Conservation (phyloP, 257 asterid genomes). For the Salvia rosmarinus region DNA sequence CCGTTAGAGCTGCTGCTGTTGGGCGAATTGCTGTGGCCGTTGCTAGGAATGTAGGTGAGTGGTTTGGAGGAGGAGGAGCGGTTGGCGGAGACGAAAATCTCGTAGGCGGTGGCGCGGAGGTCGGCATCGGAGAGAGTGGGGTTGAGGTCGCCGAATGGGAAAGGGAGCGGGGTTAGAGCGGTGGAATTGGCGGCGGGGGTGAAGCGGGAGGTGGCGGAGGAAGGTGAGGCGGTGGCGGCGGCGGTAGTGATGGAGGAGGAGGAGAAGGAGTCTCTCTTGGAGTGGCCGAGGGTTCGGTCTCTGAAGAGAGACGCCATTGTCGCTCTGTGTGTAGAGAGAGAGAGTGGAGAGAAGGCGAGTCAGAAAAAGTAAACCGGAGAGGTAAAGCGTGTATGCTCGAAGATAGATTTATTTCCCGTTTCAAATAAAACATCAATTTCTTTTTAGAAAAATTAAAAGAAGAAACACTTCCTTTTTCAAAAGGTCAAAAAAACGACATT, state of each 20-base stretch:
- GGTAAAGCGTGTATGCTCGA: constrained; percentile 3
- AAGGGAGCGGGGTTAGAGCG: constrained; percentile 61
- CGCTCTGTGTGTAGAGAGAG: constrained; percentile 36
- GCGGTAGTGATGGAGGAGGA: constrained; percentile 44
- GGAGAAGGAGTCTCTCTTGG: constrained; percentile 64
- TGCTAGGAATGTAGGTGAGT: constrained; percentile 53
- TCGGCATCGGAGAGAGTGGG: constrained; percentile 68
- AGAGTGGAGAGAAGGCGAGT: constrained; percentile 28
- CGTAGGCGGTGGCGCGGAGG: constrained; percentile 82
- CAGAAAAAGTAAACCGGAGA: constrained; percentile 27
- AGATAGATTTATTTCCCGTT: constrained; percentile 38
- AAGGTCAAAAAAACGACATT: not conserved
- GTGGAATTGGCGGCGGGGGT: constrained; percentile 40
- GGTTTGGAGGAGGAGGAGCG: constrained; percentile 73
- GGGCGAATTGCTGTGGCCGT: constrained; percentile 35
- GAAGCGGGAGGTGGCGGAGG: constrained; percentile 60
- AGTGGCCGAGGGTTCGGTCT: constrained; percentile 74
- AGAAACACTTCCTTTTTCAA: not conserved
- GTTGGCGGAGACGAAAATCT: constrained; percentile 86
- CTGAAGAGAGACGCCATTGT: constrained; percentile 97
- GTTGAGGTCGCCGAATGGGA: constrained; percentile 75
- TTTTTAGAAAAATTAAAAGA: not conserved
- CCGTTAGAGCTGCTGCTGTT: constrained; percentile 26
- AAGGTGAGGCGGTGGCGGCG: constrained; percentile 48
- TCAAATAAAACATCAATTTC: not conserved